Evolutionary conservation across 495 filamentous ascomycete species (phyloP), one percentile per base, ranked within the genome.

Genomic region (Niebla homalea): DNA sequence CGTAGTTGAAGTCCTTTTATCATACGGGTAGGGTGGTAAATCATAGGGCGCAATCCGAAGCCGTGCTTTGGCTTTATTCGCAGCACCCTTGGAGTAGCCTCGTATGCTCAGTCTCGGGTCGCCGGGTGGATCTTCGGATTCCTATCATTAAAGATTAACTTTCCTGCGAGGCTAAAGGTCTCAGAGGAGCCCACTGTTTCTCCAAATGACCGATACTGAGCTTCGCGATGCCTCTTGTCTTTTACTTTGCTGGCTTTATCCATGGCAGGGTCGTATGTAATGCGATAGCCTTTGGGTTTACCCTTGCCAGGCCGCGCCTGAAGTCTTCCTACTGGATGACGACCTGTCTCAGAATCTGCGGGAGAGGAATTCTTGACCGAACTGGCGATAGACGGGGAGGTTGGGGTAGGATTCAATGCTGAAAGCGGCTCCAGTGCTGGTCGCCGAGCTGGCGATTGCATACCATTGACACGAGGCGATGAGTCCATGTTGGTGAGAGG

Each of bases 401-500:
- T 19, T 38, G 46, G 36, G 4, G 46, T 42, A 1, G 43, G 32
- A 36, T 36, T 42, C n/a, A 23, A 26, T 21, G 38, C 40, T 25
- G 48, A 12, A 44, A 38, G 52, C 36, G 32, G 41, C 15, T 60
- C 55, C 38, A 64, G 60, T 25, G 50, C 47, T 12, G 46, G 41
- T 50, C 76, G 76, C 19, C 60, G 50, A 21, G 64, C 67, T 4
- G 64, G 62, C 42, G 78, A 80, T 59, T 73, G 79, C 32, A 68
- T 64, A 23, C 61, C 61, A 63, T 81, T 79, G 59, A 66, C 67
- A 38, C 78, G 75, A 29, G 83, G 77, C n/a, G 88, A 89, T 26
- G 83, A 87, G 55, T 85, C 87, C 57, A 71, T 64, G 54, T 78
- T 81, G 21, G 86, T 90, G 53, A 89, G 73, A 41, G 88, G 86